phyloP scores from a whole-genome alignment of 2,329 filamentous ascomycete genomes.

The Bipolaris victoriae region DNA sequence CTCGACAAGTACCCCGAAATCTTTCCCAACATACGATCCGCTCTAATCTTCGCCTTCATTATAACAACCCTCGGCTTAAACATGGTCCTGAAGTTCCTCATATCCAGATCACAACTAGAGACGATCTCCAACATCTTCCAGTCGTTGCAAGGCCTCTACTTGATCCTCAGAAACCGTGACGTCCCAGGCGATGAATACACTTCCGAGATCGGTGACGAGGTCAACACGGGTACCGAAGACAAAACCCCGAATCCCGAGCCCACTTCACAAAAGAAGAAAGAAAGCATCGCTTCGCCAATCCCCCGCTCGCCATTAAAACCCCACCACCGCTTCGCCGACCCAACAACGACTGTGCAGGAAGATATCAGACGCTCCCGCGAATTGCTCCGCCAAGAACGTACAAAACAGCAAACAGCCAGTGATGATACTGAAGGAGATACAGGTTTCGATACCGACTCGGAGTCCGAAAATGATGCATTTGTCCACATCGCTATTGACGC shows the following conservation, averaged over 20 bases:
- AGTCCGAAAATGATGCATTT: neutral
- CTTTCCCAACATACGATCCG: neutral
- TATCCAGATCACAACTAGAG: neutral
- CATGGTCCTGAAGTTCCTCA: slow-evolving; percentile 5
- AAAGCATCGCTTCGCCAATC: neutral
- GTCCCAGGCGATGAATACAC: neutral
- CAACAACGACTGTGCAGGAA: neutral
- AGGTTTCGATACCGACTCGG: neutral
- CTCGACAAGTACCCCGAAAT: neutral
- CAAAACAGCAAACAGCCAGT: neutral
- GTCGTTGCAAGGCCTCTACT: slow-evolving; percentile 5
- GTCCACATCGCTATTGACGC: neutral
- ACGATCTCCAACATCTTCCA: neutral
- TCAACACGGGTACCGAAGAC: neutral
- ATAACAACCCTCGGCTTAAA: neutral
- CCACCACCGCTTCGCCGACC: neutral
- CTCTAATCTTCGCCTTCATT: neutral
- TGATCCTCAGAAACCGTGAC: neutral
- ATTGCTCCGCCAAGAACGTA: neutral
- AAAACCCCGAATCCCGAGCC: neutral
- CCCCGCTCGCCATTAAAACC: neutral
- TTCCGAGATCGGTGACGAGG: neutral
- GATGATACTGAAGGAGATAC: neutral
- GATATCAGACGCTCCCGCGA: neutral
- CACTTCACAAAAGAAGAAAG: no score